phyloP scores from a whole-genome alignment of 1,284 basidiomycete genomes.

The Microbotryomycetes sp. region DNA sequence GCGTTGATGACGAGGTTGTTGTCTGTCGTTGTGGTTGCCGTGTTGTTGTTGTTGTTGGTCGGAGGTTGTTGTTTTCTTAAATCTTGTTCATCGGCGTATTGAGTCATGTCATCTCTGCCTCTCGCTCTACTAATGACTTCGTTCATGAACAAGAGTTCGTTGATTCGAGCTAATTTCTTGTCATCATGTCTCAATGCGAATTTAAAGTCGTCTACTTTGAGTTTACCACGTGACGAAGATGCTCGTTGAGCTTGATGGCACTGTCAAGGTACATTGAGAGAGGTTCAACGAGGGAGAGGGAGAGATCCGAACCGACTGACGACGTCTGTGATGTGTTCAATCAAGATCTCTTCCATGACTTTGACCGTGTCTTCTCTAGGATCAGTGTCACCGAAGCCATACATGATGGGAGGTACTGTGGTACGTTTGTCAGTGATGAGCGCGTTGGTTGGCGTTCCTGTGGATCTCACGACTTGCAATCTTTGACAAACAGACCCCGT shows the following conservation, averaged over 20 bases:
- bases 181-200: constrained; percentile 64
- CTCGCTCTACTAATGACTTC: constrained; percentile 79
- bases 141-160: constrained; percentile 82
- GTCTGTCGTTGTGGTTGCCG: not conserved
- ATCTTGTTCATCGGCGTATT: constrained; percentile 17
- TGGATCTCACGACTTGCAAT: constrained; percentile 8
- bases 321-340: constrained; percentile 83
- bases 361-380: constrained; percentile 78
- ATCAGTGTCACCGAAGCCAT: constrained; percentile 87
- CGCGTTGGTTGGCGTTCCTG: not conserved
- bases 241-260: constrained; percentile 62
- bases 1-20: not conserved
- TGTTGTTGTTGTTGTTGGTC: not conserved
- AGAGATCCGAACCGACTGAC: constrained; percentile 51
- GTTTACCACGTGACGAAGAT: constrained; percentile 55
- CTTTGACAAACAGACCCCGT: constrained; percentile 27
- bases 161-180: constrained; percentile 79
- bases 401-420: constrained; percentile 79
- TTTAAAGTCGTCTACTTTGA: constrained; percentile 60
- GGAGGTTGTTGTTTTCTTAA: not conserved
- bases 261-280: constrained; percentile 43
- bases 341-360: constrained; percentile 88
- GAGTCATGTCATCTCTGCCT: constrained; percentile 24
- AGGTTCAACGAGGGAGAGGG: constrained; percentile 1
- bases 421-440: not conserved